Evolutionary conservation across 2,329 filamentous ascomycete genomes (phyloP).

Genomic region (Alternaria conjuncta): DNA sequence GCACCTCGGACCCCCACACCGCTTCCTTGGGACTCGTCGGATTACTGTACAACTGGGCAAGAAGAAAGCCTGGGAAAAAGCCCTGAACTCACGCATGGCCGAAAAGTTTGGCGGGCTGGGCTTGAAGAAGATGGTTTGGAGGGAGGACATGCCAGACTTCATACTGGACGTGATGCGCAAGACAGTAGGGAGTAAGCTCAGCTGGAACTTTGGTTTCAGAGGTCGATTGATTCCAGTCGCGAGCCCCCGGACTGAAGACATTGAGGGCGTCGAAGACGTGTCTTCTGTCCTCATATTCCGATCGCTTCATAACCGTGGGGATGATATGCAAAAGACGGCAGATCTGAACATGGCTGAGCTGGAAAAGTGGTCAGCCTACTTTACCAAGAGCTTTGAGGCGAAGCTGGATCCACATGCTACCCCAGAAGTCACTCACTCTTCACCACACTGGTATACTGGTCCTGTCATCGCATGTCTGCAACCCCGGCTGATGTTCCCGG

Average conservation of each 20-base stretch:
- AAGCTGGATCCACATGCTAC: constrained; percentile 36
- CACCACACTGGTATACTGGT: constrained; percentile 36
- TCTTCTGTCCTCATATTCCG: constrained; percentile 36
- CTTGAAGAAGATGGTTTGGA: constrained; percentile 51
- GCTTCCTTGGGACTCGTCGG: constrained; percentile 26
- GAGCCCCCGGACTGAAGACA: constrained; percentile 27
- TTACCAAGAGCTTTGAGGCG: constrained; percentile 16
- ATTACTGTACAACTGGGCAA: constrained; percentile 25
- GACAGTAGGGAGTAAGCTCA: constrained; percentile 46
- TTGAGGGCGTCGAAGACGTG: constrained; percentile 36
- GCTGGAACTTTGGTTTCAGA: constrained; percentile 36
- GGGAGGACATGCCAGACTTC: constrained; percentile 56
- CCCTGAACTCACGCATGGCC: constrained; percentile 34
- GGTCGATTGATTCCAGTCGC: constrained; percentile 31
- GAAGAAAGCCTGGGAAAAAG: constrained; percentile 30
- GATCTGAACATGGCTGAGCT: constrained; percentile 23
- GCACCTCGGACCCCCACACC: constrained; percentile 32
- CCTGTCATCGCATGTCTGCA: constrained; percentile 37
- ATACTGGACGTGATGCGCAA: constrained; percentile 48
- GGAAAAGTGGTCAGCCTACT: constrained; percentile 32
- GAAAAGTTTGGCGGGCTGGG: constrained; percentile 45
- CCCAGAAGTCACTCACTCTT: constrained; percentile 26
- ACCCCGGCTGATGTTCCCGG: constrained; percentile 35
- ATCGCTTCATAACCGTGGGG: constrained; percentile 33
- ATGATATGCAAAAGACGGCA: constrained; percentile 24